A percentile compares a stretch with the other conserved stretches of the same genome.
Evolutionary conservation across 2,329 filamentous ascomycete genomes (phyloP).

Genomic region (Aphanocladium album): DNA sequence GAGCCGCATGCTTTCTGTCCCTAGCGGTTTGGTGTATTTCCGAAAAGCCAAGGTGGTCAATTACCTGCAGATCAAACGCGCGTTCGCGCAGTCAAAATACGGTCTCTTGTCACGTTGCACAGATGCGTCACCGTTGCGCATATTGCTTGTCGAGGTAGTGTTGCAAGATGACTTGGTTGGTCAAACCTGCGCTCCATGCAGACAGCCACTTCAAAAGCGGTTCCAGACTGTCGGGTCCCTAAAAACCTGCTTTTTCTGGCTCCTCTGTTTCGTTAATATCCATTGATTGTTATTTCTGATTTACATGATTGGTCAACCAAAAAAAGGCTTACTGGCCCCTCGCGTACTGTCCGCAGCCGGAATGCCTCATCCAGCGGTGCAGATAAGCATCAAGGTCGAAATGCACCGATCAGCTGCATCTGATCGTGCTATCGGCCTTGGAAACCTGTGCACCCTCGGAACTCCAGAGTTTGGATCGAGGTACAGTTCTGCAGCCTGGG

Average conservation of each 20-base stretch:
- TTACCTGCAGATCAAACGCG: background rate
- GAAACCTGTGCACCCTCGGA: background rate
- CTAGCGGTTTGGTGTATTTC: background rate
- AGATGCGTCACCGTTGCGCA: background rate
- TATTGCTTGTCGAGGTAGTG: background rate
- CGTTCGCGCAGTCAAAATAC: background rate
- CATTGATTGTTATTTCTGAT: background rate
- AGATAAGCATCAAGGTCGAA: background rate
- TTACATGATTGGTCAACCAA: background rate
- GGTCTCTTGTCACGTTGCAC: background rate
- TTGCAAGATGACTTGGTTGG: conserved; percentile 1
- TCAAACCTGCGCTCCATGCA: background rate
- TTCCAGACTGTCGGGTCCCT: background rate
- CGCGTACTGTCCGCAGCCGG: background rate
- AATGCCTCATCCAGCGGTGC: background rate
- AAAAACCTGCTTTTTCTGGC: background rate
- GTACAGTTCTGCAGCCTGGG: background rate
- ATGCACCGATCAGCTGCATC: background rate
- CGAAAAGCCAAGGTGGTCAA: background rate
- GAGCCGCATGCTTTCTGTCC: background rate
- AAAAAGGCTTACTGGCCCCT: background rate
- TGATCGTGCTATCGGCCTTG: background rate
- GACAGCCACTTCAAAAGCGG: background rate
- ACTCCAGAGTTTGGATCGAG: background rate
- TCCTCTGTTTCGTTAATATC: background rate